Evolutionary conservation across 78 protist genomes (phyloP), one percentile per base, ranked within the genome.

Genomic region (Ministeria vibrans): DNA sequence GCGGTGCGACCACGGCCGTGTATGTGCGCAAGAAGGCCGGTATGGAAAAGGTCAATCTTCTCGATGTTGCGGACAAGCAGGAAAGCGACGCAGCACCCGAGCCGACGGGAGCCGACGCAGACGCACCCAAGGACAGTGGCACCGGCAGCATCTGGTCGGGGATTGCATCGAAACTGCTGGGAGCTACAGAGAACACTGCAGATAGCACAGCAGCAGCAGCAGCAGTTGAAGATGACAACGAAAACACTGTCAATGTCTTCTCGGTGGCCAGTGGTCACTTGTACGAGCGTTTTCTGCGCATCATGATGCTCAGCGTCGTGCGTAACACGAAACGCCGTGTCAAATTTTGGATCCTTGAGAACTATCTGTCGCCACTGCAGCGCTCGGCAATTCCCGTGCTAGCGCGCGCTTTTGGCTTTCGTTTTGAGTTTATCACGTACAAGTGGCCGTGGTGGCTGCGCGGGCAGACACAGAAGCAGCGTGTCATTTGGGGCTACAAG

Each of bases 401-500:
- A 74, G 96, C 97, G 6, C 32, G 30, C 23, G 49, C 82, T 20
- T 72, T 75, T 23, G 92, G 90, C 30, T 96, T 96, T 84, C 91
- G 88, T 34, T 85, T 79, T 74, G 95, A 86, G 51, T 71, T 98
- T 30, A 95, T 98, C 30, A 89, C 89, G 32, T 98, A 98, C 91
- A 78, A 93, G 79, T 98, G 99, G 99, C 99, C 99, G 44, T 18
- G 42, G 46, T 98, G 96, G 97, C 83, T 98, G 32, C 80, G 77
- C 62, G 59, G 66, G 75, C 99, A 95, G 86, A 83, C 95, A 22
- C 92, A 92, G 70, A 96, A 96, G 84, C 93, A 90, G 79, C 89
- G 99, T 36, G 81, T 94, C 70, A 96, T 98, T 76, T 98, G 99
- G 99, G 98, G 88, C 28, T 81, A 90, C 87, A 96, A 98, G 92